These are phyloP conservation scores for Puccinia horiana DNA, from an alignment of 1,284 basidiomycete species.

Conservation along the genomic window DNA sequence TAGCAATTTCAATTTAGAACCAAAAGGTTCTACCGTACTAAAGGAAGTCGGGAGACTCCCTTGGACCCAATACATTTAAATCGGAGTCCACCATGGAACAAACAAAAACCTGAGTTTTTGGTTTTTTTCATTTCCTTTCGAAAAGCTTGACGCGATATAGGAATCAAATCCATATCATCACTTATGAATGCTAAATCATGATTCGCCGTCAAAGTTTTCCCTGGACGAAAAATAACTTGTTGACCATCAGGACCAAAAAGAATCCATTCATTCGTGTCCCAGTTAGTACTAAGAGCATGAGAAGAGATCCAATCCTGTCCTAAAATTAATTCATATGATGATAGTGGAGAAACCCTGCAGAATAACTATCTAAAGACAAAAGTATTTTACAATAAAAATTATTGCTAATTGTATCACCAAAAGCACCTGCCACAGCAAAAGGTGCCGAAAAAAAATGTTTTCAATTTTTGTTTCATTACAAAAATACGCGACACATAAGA, in stretches of 20 bases:
- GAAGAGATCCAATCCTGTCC: slow-evolving; percentile 14
- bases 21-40: neutral
- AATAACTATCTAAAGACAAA: neutral
- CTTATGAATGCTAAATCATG: neutral
- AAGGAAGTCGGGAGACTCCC: neutral
- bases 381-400: neutral
- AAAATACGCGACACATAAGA: neutral
- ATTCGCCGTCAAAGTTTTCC: neutral
- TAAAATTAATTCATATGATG: slow-evolving; percentile 8
- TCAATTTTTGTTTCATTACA: neutral
- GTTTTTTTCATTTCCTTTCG: neutral
- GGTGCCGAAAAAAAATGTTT: neutral
- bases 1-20: neutral
- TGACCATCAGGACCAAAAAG: neutral
- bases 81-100: neutral
- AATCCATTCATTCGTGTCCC: neutral
- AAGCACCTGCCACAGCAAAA: neutral
- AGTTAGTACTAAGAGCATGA: neutral
- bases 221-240: neutral
- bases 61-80: neutral
- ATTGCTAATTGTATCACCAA: neutral
- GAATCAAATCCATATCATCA: neutral
- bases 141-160: neutral
- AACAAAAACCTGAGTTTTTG: neutral
- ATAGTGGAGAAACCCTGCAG: neutral